Evolutionary conservation across 2,329 filamentous ascomycete genomes (phyloP), one percentile per base, ranked within the genome.

Genomic region (Fusarium concolor): DNA sequence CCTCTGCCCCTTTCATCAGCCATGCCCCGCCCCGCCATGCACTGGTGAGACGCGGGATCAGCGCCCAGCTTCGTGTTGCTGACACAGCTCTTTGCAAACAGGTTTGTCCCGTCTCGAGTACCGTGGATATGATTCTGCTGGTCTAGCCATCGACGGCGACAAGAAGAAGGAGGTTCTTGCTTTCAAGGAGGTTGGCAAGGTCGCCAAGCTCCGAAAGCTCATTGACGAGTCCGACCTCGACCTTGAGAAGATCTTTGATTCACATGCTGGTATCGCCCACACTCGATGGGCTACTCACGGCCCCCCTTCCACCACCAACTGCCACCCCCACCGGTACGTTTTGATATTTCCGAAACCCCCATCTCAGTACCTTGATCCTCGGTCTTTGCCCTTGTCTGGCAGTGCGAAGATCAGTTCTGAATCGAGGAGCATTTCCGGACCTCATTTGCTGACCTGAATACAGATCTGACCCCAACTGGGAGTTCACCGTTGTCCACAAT

Each of bases 111-210:
- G 96, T 80, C 92, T 99, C 76, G 96, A 99, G 84, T 99, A 99
- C 86, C 92, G 96, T 82, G 96, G 96, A 74, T 99, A 99, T 82
- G 96, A 99, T 82, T 98, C 96, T 70, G 95, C 96, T 67, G 96
- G 96, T 85, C 87, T 99, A 71, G 95, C 95, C 72, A 84, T 99
- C 76, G 96, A 99, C 80, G 96, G 96, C 68, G 92, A 99, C 87
- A 98, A 97, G 90, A 97, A 96, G 87, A 97, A 97, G 77, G 93
- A 98, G 84, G 94, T 98, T 72, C 89, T 93, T 71, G 94, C 96
- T 68, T 98, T 94, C 89, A 99, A 99, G 87, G 96, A 98, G 86
- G 96, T 99, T 68, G 96, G 96, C 86, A 99, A 99, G 89, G 96
- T 99, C 67, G 93, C 91, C 80, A 97, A 97, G 85, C 87, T 99